These are phyloP conservation scores for Aspergillus fumigatiaffinis DNA, from an alignment of 2,329 filamentous ascomycete species.

Conservation along the genomic window DNA sequence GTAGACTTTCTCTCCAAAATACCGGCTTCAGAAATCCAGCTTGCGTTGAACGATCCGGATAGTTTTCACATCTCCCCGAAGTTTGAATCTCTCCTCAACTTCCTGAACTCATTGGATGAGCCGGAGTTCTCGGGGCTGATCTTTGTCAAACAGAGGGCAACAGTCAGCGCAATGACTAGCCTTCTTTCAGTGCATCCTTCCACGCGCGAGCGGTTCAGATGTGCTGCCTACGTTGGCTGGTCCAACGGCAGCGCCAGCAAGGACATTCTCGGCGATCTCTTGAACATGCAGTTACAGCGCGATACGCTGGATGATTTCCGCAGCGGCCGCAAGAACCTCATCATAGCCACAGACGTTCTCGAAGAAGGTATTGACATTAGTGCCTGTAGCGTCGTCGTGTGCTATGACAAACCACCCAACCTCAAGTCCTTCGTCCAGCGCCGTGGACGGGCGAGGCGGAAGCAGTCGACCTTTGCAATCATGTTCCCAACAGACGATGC, in stretches of 20 bases:
- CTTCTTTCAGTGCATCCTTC: slow-evolving; percentile 53
- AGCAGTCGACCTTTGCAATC: slow-evolving; percentile 52
- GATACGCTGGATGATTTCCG: slow-evolving; percentile 53
- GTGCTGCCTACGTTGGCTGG: slow-evolving; percentile 44
- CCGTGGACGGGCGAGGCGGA: slow-evolving; percentile 58
- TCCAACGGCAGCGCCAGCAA: slow-evolving; percentile 42
- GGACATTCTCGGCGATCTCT: slow-evolving; percentile 47
- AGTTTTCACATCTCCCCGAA: slow-evolving; percentile 53
- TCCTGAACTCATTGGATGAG: slow-evolving; percentile 43
- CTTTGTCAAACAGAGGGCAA: slow-evolving; percentile 63
- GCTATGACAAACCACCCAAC: slow-evolving; percentile 59
- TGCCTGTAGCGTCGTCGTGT: slow-evolving; percentile 62
- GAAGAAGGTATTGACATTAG: slow-evolving; percentile 61
- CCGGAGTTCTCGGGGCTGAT: slow-evolving; percentile 57
- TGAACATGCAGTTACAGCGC: slow-evolving; percentile 46
- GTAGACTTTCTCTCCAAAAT: slow-evolving; percentile 34
- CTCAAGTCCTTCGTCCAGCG: slow-evolving; percentile 64
- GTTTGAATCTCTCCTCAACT: slow-evolving; percentile 51
- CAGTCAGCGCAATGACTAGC: slow-evolving; percentile 57
- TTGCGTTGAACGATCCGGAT: slow-evolving; percentile 2
- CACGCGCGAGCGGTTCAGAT: slow-evolving; percentile 44
- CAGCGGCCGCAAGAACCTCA: slow-evolving; percentile 51
- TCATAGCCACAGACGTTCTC: slow-evolving; percentile 55
- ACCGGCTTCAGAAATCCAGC: slow-evolving; percentile 14
- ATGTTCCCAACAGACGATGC: slow-evolving; percentile 42